Conservation (phyloP, 139 green algal species). For the Ettlia oleoabundans region DNA sequence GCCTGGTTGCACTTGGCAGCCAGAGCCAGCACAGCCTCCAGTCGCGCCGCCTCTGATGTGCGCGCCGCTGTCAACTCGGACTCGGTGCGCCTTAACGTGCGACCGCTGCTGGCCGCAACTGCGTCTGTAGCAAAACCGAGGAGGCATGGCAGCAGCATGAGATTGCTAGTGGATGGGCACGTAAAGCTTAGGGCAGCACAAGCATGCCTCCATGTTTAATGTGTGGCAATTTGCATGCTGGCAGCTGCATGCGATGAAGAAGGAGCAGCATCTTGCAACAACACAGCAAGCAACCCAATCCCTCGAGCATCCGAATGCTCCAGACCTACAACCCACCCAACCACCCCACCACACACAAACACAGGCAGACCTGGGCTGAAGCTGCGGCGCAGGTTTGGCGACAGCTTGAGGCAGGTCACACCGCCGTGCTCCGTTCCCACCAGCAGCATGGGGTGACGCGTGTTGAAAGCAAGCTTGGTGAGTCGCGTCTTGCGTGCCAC, state of each 20-base stretch:
- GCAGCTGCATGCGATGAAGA: neutral
- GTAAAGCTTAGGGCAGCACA: too few relatives aligned
- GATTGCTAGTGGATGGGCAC: too few relatives aligned
- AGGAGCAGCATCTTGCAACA: neutral
- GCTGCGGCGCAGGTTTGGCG: slow-evolving; percentile 83
- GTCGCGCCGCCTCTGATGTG: slow-evolving; percentile 1
- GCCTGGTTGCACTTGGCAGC: slow-evolving; percentile 31
- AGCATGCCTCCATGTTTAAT: neutral
- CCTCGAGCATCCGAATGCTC: too few relatives aligned
- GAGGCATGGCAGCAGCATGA: too few relatives aligned
- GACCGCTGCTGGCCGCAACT: too few relatives aligned
- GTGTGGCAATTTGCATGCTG: neutral
- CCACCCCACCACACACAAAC: too few relatives aligned
- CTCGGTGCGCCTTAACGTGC: too few relatives aligned
- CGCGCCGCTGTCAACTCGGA: neutral
- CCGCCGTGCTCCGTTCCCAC: slow-evolving; percentile 88
- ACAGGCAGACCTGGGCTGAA: slow-evolving; percentile 20
- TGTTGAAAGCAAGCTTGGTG: slow-evolving; percentile 91
- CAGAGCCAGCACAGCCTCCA: slow-evolving; percentile 22
- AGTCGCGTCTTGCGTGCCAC: slow-evolving; percentile 81
- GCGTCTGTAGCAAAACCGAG: too few relatives aligned
- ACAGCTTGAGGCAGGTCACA: slow-evolving; percentile 89
- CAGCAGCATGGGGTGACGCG: slow-evolving; percentile 85
- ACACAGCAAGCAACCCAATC: neutral
- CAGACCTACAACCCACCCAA: too few relatives aligned